These are phyloP conservation scores for Nothopassalora personata DNA, from an alignment of 2,329 filamentous ascomycete genomes.

Conservation along the genomic window DNA sequence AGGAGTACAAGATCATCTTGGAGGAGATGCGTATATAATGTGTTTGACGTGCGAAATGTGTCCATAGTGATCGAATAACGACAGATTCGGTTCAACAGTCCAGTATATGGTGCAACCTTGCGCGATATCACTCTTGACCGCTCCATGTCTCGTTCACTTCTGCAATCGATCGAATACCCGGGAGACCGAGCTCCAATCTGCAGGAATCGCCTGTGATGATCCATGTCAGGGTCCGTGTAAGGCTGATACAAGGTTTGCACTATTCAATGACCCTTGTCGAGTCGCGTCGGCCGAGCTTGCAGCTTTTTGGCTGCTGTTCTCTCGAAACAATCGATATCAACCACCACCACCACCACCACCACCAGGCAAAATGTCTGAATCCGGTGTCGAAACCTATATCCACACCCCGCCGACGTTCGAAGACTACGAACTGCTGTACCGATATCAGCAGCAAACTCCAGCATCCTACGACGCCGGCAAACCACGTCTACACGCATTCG, in stretches of 20 bases:
- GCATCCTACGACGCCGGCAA: background rate
- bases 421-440: background rate
- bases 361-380: too few species aligned
- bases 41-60: background rate
- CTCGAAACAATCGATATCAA: background rate
- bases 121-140: background rate
- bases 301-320: background rate
- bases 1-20: conserved; percentile 77
- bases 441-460: background rate
- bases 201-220: background rate
- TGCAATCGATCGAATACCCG: too few species aligned
- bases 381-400: background rate
- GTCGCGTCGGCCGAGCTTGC: background rate
- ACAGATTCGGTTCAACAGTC: background rate
- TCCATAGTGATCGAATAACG: background rate
- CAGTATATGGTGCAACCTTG: background rate
- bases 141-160: background rate
- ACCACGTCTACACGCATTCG: background rate
- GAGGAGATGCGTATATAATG: conserved; percentile 50
- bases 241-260: background rate
- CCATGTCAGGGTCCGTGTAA: background rate
- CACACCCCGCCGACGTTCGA: background rate
- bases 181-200: too few species aligned
- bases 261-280: background rate
- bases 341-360: background rate